These are phyloP conservation scores for Anthracocystis setariae DNA, from an alignment of 1,284 basidiomycete species.

Conservation along the genomic window DNA sequence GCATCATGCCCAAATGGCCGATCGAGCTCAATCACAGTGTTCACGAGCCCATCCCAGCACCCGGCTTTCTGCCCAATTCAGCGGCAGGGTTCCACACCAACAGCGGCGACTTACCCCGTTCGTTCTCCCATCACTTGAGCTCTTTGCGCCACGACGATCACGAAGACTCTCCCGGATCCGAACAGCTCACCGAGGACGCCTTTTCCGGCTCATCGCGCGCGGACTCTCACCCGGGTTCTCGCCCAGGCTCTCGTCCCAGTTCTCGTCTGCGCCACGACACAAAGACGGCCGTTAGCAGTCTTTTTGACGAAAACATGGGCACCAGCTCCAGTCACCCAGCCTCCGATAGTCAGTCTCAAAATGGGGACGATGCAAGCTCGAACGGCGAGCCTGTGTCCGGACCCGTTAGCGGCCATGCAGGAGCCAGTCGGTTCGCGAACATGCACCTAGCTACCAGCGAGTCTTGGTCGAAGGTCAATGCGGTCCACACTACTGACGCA, in stretches of 20 bases:
- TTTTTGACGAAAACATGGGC: conserved; percentile 16
- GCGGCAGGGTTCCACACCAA: not conserved
- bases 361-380: conserved; percentile 22
- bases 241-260: conserved; percentile 25
- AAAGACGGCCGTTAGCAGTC: conserved; percentile 29
- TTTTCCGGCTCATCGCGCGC: conserved; percentile 39
- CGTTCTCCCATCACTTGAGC: conserved; percentile 19
- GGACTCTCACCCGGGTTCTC: conserved; percentile 28
- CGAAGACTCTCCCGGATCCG: conserved; percentile 32
- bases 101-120: conserved; percentile 17
- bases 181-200: conserved; percentile 19
- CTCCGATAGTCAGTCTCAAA: conserved; percentile 20
- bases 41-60: conserved; percentile 2
- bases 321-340: conserved; percentile 31
- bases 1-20: conserved; percentile 47
- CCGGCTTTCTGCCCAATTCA: conserved; percentile 5
- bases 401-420: conserved; percentile 31
- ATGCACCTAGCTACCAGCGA: conserved; percentile 7
- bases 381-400: conserved; percentile 17
- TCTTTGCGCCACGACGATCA: conserved; percentile 12
- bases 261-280: conserved; percentile 35
- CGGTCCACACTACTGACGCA: conserved; percentile 2
- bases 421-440: conserved; percentile 21
- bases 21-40: conserved; percentile 13
- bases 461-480: conserved; percentile 7